These are phyloP conservation scores for Tremella yokohamensis DNA, from an alignment of 768 basidiomycete genomes.

Conservation along the genomic window DNA sequence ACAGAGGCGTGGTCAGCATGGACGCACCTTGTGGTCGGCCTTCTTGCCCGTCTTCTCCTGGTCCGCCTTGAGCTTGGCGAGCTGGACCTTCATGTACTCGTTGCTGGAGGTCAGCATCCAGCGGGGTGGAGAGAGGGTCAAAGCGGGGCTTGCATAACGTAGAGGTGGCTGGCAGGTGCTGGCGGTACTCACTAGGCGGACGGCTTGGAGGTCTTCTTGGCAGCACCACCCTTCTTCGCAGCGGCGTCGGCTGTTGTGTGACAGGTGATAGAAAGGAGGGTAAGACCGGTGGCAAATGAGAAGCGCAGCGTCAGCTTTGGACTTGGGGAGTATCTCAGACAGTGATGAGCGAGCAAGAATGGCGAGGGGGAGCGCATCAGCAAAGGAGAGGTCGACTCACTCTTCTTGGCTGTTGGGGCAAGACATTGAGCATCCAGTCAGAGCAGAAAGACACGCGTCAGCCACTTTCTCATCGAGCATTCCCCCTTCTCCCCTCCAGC, in stretches of 20 bases:
- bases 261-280: conserved; percentile 7
- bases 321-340: too few species aligned
- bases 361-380: too few species aligned
- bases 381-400: conserved; percentile 22
- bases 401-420: conserved; percentile 37
- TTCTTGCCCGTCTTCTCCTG: conserved; percentile 44
- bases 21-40: conserved; percentile 38
- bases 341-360: too few species aligned
- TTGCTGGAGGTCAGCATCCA: conserved; percentile 29
- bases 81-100: conserved; percentile 48
- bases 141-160: too few species aligned
- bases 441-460: conserved; percentile 16
- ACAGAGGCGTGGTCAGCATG: not conserved
- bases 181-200: conserved; percentile 37
- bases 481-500: too few species aligned
- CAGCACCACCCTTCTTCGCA: conserved; percentile 27
- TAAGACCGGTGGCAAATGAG: not conserved
- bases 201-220: conserved; percentile 31
- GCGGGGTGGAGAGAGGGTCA: not conserved
- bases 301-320: conserved; percentile 14
- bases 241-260: conserved; percentile 17
- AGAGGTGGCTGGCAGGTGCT: too few species aligned
- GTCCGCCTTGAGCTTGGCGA: conserved; percentile 48
- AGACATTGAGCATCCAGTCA: conserved; percentile 8
- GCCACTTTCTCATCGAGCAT: conserved; percentile 3